Evolutionary conservation across 176 grass and related monocot genomes (phyloP), one percentile per base, ranked within the genome.

Genomic region (Cenchrus americanus): DNA sequence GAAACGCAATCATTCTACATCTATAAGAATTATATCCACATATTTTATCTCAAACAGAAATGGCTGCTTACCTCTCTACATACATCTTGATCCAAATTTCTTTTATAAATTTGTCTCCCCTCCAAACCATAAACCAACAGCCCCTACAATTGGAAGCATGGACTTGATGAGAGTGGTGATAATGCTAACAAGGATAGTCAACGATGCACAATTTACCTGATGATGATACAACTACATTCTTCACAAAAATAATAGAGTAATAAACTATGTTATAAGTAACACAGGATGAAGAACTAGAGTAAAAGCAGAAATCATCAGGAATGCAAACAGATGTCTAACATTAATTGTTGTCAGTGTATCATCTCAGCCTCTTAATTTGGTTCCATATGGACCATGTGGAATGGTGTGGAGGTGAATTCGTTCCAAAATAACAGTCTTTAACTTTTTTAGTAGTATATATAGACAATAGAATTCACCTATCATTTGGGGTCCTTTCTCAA

Each of bases 81-180:
- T 82, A 98, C 83, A 78, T 83, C 93, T 89, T 93, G 86, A 78
- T 98, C 89, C 63, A 98, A 91, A 80, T 88, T 96, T 78, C 64
- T 83, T 92, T 82, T 98, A 78, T 85, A 96, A 92, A 98, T 85
- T 72, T 92, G 85, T 85, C 80, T 92, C 21, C 96, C 96, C 90
- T 88, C 80, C 77, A 82, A 87, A 79, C 96, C 96, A 78, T 98
- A 98, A 85, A 98, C 93, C 67, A 94, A 58, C 77, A 98, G 76
- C 12, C 96, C 96, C 96, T 98, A 76, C 75, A 98, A 80, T 47
- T 52, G 24, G 54, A 88, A 83, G 54, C 43, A 60, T 55, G 22
- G 27, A 58, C 26, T 46, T 62, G 22, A 85, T 84, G 65, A 92
- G 24, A 72, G 43, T 18, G 19, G 24, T n/a, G 65, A 74, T 54